phyloP scores from a whole-genome alignment of 129 eudicot genomes.

The Lonicera japonica region DNA sequence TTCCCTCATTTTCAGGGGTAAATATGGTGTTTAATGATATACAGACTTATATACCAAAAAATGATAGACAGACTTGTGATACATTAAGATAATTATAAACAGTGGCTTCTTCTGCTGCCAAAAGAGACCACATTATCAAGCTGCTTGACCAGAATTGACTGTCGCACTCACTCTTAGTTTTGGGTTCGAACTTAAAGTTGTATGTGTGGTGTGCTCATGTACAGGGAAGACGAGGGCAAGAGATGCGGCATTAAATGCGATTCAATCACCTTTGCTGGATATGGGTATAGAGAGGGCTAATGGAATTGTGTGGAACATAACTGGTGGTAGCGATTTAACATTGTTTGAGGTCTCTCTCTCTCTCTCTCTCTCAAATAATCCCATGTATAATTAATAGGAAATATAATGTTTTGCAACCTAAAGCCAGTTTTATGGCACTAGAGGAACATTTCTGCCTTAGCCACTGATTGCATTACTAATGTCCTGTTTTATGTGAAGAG shows the following conservation, averaged over 20 bases:
- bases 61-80: no score
- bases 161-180: neutral
- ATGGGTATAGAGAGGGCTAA: slow-evolving; percentile 98
- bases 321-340: slow-evolving; percentile 87
- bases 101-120: no score
- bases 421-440: neutral
- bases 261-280: slow-evolving; percentile 93
- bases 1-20: no score
- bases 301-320: slow-evolving; percentile 97
- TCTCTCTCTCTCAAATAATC: slow-evolving; percentile 11
- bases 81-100: no score
- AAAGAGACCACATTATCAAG: neutral
- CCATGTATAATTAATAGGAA: neutral
- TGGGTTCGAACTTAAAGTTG: neutral
- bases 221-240: slow-evolving; percentile 92
- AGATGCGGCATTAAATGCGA: slow-evolving; percentile 96
- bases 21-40: no score
- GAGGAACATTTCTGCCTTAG: neutral
- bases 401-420: neutral
- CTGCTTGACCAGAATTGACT: neutral
- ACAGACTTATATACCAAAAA: no score
- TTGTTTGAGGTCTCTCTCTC: slow-evolving; percentile 65
- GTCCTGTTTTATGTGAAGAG: neutral
- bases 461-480: neutral
- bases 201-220: slow-evolving; percentile 2